Percentiles rank a stretch among this genome's conserved stretches.
Evolutionary conservation across 768 basidiomycete genomes (phyloP).

Genomic region (Panaeolus cyanescens): DNA sequence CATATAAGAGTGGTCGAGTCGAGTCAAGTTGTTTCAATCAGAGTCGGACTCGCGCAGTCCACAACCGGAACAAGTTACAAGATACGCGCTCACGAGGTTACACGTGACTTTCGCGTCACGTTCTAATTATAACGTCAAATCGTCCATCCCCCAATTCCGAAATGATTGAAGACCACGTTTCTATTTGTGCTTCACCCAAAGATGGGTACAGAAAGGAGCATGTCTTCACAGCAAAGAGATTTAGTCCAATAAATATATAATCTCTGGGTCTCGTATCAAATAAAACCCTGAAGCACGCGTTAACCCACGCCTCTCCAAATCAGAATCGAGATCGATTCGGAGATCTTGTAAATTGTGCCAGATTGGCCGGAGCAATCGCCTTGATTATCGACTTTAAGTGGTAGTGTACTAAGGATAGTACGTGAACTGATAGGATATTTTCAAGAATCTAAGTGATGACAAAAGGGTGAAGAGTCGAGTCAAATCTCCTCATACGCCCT

Average conservation of each 20-base stretch:
- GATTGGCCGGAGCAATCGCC: background rate
- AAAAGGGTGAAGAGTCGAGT: background rate
- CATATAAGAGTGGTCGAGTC: background rate
- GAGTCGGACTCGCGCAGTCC: constrained; percentile 4
- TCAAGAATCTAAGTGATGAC: background rate
- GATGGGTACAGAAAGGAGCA: background rate
- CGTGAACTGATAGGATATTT: background rate
- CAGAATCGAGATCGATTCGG: background rate
- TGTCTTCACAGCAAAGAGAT: background rate
- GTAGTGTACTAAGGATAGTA: background rate
- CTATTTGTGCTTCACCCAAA: background rate
- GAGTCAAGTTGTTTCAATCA: constrained; percentile 11
- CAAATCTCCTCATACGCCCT: background rate
- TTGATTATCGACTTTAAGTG: background rate
- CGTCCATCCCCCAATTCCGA: background rate
- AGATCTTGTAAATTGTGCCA: constrained; percentile 2
- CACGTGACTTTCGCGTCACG: constrained; percentile 9
- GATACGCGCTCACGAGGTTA: constrained; percentile 10
- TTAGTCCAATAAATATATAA: background rate
- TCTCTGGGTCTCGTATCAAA: background rate
- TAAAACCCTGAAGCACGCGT: background rate
- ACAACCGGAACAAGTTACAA: constrained; percentile 3
- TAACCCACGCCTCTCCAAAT: background rate
- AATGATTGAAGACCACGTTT: background rate
- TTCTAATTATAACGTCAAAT: background rate